These are phyloP conservation scores for Fusarium verticillioides DNA, from an alignment of 2,329 filamentous ascomycete genomes.

Conservation along the genomic window DNA sequence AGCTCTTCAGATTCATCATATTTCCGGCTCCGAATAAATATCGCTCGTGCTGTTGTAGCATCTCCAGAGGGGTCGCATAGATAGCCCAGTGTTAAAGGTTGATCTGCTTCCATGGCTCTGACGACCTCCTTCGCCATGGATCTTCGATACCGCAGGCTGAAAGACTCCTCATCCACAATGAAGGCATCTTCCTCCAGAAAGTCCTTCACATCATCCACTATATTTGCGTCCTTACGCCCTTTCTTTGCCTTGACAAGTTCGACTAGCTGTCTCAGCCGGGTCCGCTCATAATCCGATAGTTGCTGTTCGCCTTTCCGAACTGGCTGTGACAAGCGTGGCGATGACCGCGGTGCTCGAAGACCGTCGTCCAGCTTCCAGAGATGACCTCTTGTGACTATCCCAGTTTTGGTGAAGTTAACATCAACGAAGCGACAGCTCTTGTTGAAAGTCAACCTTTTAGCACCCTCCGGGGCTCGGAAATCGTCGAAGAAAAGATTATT, in stretches of 20 bases:
- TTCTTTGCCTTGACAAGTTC: slow-evolving; percentile 14
- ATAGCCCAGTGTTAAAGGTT: slow-evolving; percentile 24
- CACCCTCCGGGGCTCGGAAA: slow-evolving; percentile 29
- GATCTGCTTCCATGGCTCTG: slow-evolving; percentile 29
- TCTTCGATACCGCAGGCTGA: slow-evolving; percentile 28
- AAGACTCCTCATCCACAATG: slow-evolving; percentile 6
- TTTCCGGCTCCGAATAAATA: slow-evolving; percentile 14
- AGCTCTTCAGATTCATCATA: background rate
- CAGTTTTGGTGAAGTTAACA: slow-evolving; percentile 23
- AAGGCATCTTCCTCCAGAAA: slow-evolving; percentile 27
- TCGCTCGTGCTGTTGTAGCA: slow-evolving; percentile 8
- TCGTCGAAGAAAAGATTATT: slow-evolving; percentile 31
- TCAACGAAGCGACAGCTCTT: slow-evolving; percentile 43
- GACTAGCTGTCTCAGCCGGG: slow-evolving; percentile 22
- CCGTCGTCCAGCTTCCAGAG: slow-evolving; percentile 40
- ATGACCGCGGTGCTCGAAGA: slow-evolving; percentile 29
- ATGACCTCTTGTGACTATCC: slow-evolving; percentile 40
- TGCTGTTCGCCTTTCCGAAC: slow-evolving; percentile 15
- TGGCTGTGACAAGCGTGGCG: slow-evolving; percentile 4
- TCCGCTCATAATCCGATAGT: slow-evolving; percentile 24
- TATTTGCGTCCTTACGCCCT: background rate
- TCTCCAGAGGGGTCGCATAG: slow-evolving; percentile 10
- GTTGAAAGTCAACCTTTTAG: slow-evolving; percentile 38
- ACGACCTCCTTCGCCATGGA: slow-evolving; percentile 33
- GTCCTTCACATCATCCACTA: background rate